Percentiles rank a stretch among this genome's conserved stretches.
Conservation (phyloP, 768 basidiomycete genomes). For the Crassisporium funariophilum region DNA sequence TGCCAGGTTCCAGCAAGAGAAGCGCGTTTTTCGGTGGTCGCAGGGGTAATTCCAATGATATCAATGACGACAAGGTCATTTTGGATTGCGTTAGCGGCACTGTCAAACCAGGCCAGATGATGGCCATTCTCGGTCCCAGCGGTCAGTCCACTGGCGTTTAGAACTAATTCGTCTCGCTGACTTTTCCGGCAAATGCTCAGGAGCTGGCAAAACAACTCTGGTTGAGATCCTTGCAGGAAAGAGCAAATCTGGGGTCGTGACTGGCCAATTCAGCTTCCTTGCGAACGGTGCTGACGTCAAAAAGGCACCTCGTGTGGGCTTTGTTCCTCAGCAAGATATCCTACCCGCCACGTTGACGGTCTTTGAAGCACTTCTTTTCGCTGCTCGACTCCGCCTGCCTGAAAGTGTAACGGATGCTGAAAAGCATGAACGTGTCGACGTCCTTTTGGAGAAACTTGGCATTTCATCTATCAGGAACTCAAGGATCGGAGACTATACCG, state of each 20-base stretch:
- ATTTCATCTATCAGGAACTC: constrained; percentile 68
- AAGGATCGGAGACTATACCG: constrained; percentile 67
- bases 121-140: constrained; percentile 91
- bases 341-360: constrained; percentile 81
- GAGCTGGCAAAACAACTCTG: constrained; percentile 89
- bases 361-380: constrained; percentile 81
- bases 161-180: not conserved
- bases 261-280: constrained; percentile 67
- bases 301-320: constrained; percentile 63
- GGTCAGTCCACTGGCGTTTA: constrained; percentile 43
- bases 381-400: constrained; percentile 82
- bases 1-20: constrained; percentile 36
- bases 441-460: constrained; percentile 78
- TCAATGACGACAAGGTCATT: constrained; percentile 59
- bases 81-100: constrained; percentile 70
- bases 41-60: constrained; percentile 11
- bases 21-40: constrained; percentile 11
- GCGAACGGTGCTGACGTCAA: constrained; percentile 28
- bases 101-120: constrained; percentile 80
- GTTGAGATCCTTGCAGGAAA: constrained; percentile 90
- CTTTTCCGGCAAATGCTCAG: constrained; percentile 32
- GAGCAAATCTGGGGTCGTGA: constrained; percentile 67
- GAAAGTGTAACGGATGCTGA: constrained; percentile 64
- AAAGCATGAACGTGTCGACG: constrained; percentile 66
- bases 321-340: constrained; percentile 87